Conservation (phyloP, 2,329 filamentous ascomycete species). For the Exophiala alcalophila region DNA sequence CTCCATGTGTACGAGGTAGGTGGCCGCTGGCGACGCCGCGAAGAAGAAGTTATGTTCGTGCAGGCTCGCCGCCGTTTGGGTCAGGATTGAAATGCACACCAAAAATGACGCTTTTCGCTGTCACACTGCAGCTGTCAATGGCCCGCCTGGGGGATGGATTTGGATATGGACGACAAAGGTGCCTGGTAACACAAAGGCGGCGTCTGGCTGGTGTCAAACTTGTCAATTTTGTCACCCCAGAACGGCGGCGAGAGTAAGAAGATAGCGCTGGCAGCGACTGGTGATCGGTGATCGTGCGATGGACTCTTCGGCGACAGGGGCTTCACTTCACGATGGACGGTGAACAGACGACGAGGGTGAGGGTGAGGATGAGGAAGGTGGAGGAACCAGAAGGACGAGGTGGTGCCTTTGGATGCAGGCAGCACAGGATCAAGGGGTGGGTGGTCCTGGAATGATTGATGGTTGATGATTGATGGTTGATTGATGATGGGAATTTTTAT, state of each 20-base stretch:
- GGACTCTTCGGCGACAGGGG: not conserved
- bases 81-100: conserved; percentile 21
- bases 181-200: conserved; percentile 24
- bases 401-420: too few relatives aligned
- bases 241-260: too few relatives aligned
- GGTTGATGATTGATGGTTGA: too few relatives aligned
- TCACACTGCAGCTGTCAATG: conserved; percentile 18
- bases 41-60: conserved; percentile 1
- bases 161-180: conserved; percentile 18
- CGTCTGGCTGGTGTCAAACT: conserved; percentile 14
- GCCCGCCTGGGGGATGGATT: conserved; percentile 24
- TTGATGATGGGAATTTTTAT: too few relatives aligned
- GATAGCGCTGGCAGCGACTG: too few relatives aligned
- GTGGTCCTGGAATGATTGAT: too few relatives aligned
- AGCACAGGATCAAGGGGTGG: too few relatives aligned
- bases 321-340: not conserved
- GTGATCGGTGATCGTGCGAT: too few relatives aligned
- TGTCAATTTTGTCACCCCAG: conserved; percentile 21
- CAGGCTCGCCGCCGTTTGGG: conserved; percentile 27
- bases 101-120: conserved; percentile 8
- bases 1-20: conserved; percentile 5
- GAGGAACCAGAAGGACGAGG: too few relatives aligned
- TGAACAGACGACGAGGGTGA: not conserved
- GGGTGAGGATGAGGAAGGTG: not conserved
- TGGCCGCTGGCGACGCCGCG: conserved; percentile 1